Conservation (phyloP, 176 grass and related monocot genomes). For the Lolium rigidum region DNA sequence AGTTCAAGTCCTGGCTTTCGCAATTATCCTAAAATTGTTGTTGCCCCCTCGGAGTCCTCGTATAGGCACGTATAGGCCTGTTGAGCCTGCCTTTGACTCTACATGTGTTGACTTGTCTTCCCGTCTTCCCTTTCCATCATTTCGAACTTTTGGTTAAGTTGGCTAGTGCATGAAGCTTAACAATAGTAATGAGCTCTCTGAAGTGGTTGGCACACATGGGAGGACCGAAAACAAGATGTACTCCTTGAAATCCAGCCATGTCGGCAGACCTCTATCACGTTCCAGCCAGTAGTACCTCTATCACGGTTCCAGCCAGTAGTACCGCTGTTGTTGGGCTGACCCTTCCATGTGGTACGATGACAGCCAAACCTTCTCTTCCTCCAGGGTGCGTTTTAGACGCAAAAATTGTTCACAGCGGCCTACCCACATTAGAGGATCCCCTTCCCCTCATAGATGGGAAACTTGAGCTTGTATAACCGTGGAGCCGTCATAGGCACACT, state of each 20-base stretch:
- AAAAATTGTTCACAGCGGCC: not conserved
- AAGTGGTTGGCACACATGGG: not conserved
- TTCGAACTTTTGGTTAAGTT: no score
- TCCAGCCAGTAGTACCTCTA: not conserved
- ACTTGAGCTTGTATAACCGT: not conserved
- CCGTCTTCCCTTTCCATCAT: no score
- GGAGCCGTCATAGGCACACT: not conserved
- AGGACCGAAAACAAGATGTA: not conserved
- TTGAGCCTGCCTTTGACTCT: no score
- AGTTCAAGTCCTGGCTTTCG: no score
- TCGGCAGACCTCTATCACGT: not conserved
- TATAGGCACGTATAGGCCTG: no score
- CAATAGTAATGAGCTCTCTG: not conserved
- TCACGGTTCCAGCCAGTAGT: not conserved
- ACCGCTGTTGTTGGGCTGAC: not conserved
- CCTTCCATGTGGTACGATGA: conserved; percentile 1
- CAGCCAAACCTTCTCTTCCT: not conserved
- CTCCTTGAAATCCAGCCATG: not conserved
- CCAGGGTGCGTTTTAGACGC: not conserved
- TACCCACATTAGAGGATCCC: not conserved
- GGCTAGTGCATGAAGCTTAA: no score
- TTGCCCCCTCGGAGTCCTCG: no score
- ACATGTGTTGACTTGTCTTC: no score
- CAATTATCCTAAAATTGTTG: no score
- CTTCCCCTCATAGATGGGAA: not conserved